These are phyloP conservation scores for Melanopsichium pennsylvanicum DNA, from an alignment of 1,284 basidiomycete genomes.

Conservation along the genomic window DNA sequence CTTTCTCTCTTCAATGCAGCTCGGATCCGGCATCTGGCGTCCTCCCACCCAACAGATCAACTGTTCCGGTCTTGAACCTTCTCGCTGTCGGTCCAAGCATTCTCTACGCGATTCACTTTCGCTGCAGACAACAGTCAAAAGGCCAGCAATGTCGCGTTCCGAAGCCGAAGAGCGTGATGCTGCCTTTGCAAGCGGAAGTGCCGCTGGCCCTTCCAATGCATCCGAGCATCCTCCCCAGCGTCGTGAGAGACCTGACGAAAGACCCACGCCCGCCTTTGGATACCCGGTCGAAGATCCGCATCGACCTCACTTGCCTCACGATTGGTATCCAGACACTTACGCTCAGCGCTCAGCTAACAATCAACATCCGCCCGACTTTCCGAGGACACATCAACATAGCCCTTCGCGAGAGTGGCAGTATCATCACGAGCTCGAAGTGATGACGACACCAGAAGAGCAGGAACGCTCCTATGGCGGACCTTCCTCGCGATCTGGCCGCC, in stretches of 20 bases:
- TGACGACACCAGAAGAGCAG: constrained; percentile 39
- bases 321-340: constrained; percentile 4
- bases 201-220: constrained; percentile 10
- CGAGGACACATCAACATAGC: neutral
- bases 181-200: constrained; percentile 7
- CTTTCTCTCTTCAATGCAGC: constrained; percentile 20
- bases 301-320: constrained; percentile 13
- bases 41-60: constrained; percentile 14
- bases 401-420: constrained; percentile 22
- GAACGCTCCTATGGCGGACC: constrained; percentile 15
- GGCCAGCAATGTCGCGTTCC: constrained; percentile 21
- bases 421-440: constrained; percentile 40
- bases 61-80: constrained; percentile 12
- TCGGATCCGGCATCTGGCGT: constrained; percentile 1
- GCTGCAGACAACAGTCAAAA: neutral
- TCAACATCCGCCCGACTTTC: constrained; percentile 6
- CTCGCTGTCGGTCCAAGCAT: neutral
- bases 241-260: constrained; percentile 8
- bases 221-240: constrained; percentile 20
- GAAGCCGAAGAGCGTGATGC: constrained; percentile 24
- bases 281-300: constrained; percentile 9
- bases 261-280: constrained; percentile 4
- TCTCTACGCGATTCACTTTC: neutral
- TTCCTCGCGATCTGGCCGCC: constrained; percentile 3
- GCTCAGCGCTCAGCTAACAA: constrained; percentile 13